These are phyloP conservation scores for Spiromastix sp. DNA, from an alignment of 2,329 filamentous ascomycete species.

Conservation along the genomic window DNA sequence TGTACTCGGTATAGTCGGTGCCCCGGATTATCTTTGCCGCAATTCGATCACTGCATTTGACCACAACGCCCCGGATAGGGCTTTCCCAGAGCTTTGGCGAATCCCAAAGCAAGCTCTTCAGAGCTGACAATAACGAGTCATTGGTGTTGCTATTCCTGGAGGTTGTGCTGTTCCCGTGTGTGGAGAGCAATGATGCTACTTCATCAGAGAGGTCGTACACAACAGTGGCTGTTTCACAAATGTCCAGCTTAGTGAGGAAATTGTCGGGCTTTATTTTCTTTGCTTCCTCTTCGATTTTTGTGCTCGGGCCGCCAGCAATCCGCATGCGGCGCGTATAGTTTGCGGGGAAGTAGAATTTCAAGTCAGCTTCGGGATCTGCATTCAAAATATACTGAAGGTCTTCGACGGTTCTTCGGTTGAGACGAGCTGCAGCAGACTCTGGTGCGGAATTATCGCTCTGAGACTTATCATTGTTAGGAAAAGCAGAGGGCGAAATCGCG, in stretches of 20 bases:
- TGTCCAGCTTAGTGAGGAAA: conserved; percentile 15
- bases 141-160: conserved; percentile 6
- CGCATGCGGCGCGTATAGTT: conserved; percentile 15
- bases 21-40: conserved; percentile 14
- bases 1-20: conserved; percentile 17
- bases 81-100: conserved; percentile 17
- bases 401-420: conserved; percentile 13
- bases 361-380: conserved; percentile 13
- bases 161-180: conserved; percentile 1
- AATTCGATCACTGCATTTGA: conserved; percentile 16
- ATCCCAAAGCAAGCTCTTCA: conserved; percentile 15
- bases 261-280: conserved; percentile 8
- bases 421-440: no score
- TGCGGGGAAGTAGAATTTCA: conserved; percentile 13
- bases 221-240: conserved; percentile 13
- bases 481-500: no score
- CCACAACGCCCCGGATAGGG: conserved; percentile 14
- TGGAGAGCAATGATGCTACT: conserved; percentile 11
- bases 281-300: conserved; percentile 2
- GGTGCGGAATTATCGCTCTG: no score
- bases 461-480: no score
- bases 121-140: conserved; percentile 8
- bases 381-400: conserved; percentile 10
- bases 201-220: conserved; percentile 17
- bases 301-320: conserved; percentile 12